Base-by-base conservation (phyloP, 2,329 filamentous ascomycete species). In the Sporothrix curviconia region DNA sequence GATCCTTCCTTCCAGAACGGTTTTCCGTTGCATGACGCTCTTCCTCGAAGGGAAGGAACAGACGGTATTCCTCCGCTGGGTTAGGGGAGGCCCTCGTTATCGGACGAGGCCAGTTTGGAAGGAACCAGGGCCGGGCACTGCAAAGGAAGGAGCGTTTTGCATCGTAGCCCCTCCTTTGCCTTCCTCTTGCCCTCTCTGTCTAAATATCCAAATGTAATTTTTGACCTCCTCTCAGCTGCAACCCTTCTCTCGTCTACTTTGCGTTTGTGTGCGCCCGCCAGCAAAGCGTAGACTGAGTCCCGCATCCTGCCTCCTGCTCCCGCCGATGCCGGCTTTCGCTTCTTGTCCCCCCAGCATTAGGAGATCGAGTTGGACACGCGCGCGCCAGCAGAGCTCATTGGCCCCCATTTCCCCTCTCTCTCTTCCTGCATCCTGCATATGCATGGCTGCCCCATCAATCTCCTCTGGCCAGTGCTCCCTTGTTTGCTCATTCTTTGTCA, bases 401-500 rank as follows among this genome's bases (percentile, higher is more conserved):
- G 44, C 28, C 28, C 44, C 43, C 28, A 22, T 49, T 11, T 34
- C 9, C 22, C 19, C 14, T 25, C 14, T 24, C 14, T 22, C 14
- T 25, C 19, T 43, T 43, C 19, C 34, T 28, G 34, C 22, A 40
- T 51, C 34, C 34, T 59, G 57, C 57, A 55, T 59, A 59, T 59
- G 57, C 57, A 59, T 59, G 37, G 52, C 43, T 59, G 57, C 57
- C 57, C 44, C 56, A 58, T 57, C 24, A 30, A 34, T 36, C 25
- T 6, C 14, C 37, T 50, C 11, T 50, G 14, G 32, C 32, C 24
- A 37, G 24, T 32, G 34, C n/a, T 17, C 14, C 6, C 24, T n/a
- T 15, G 32, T 34, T 47, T 39, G n/a, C 17, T n/a, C n/a, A n/a
- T n/a, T n/a, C 43, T 37, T 25, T 43, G 15, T 32, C n/a, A 28